Base-by-base conservation (phyloP, 345 rosid genomes). In the Eucalyptus melliodora region DNA sequence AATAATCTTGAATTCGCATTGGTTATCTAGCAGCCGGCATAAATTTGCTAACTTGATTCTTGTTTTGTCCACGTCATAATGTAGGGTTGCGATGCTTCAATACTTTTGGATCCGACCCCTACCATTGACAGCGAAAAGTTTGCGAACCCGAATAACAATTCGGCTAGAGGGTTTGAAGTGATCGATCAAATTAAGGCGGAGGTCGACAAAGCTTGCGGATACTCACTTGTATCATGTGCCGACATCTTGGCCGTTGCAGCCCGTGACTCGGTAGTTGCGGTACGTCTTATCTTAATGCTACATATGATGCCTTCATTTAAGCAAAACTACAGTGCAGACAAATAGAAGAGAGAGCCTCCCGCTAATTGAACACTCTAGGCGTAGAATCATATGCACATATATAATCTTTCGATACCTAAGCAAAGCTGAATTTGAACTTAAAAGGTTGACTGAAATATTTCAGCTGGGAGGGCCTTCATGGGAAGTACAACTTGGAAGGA, bases 241-340 rank as follows among this genome's bases (percentile, higher is more conserved):
- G 97, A 95, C 82, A 92, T 96, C 83, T 92, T 96, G 50, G 89
- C 97, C 17, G 94, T 96, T 4, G 95, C 94, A 37, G 97, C 98
- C 80, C 95, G 94, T 37, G 93, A 96, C 51, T 95, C 97, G 49
- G 95, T 95, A 5, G 93, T 91, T 27, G 94, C 94, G 86, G 98
- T 95, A 89, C 17, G 91, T 67, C 81, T 26, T 16, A 49, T 34
- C 72, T 24, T 81, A 30, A 47, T 17, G 16, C 7, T 11, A 69
- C 44, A 16, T 11, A 31, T 6, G 34, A 55, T 21, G 27, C 23
- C 50, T 55, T 77, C 34, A 42, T 30, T 6, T 50, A 49, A n/a
- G 27, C 37, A 15, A 50, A 86, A 31, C 16, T 86, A 3, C 34
- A 27, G 81, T 34, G 81, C 24, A 9, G 26, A 34, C 81, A 69